phyloP scores from a whole-genome alignment of 768 basidiomycete genomes.

The Termitomyces sp. region DNA sequence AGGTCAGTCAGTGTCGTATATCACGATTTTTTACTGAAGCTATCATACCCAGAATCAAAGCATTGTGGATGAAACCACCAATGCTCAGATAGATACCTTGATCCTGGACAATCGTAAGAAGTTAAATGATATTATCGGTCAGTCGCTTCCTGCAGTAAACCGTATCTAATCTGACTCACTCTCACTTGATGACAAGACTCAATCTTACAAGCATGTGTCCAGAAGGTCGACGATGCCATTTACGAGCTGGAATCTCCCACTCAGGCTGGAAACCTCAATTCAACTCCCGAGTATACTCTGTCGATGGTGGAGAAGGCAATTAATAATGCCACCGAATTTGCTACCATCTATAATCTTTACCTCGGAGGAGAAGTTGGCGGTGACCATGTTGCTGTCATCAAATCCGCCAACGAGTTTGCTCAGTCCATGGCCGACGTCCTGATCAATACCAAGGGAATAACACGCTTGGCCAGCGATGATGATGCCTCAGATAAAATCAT shows the following conservation, averaged over 20 bases:
- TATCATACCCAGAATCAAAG: slow-evolving; percentile 64
- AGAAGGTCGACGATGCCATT: slow-evolving; percentile 95
- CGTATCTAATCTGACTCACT: slow-evolving; percentile 10
- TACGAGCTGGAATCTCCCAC: slow-evolving; percentile 97
- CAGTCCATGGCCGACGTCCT: slow-evolving; percentile 91
- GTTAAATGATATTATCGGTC: slow-evolving; percentile 94
- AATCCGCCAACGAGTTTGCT: slow-evolving; percentile 93
- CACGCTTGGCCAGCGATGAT: slow-evolving; percentile 86
- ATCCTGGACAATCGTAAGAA: slow-evolving; percentile 98
- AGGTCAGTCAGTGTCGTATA: slow-evolving; percentile 43
- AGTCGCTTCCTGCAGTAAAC: slow-evolving; percentile 1
- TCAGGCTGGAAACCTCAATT: slow-evolving; percentile 90
- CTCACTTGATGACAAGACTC: slow-evolving; percentile 60
- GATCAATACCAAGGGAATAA: slow-evolving; percentile 93
- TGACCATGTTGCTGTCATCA: slow-evolving; percentile 97
- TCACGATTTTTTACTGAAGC: background rate
- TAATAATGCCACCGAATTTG: slow-evolving; percentile 95
- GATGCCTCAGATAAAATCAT: slow-evolving; percentile 92
- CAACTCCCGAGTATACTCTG: slow-evolving; percentile 97
- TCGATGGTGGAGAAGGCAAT: slow-evolving; percentile 98
- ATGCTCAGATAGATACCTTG: slow-evolving; percentile 95
- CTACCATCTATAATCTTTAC: slow-evolving; percentile 89
- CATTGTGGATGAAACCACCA: slow-evolving; percentile 83
- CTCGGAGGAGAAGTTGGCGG: slow-evolving; percentile 85
- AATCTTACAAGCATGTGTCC: slow-evolving; percentile 92